Conservation (phyloP, 2,329 filamentous ascomycete species). For the Eutypa lata region DNA sequence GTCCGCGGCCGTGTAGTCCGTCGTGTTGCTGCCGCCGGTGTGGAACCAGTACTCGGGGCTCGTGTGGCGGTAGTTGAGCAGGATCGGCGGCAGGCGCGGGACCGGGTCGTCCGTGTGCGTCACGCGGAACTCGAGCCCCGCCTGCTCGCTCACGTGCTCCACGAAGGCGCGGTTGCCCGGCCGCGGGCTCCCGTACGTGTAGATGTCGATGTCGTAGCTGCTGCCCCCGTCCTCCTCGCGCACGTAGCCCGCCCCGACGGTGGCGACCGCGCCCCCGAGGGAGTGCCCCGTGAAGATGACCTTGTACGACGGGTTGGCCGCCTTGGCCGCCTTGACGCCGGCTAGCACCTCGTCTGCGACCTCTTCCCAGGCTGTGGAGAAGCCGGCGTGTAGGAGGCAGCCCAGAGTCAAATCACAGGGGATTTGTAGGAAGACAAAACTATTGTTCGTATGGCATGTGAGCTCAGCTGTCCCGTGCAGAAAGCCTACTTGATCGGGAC, state of each 20-base stretch:
- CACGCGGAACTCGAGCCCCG: constrained; percentile 56
- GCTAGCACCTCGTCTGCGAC: constrained; percentile 39
- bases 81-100: constrained; percentile 61
- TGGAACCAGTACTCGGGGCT: constrained; percentile 67
- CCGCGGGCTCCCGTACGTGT: constrained; percentile 66
- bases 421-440: constrained; percentile 37
- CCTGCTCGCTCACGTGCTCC: constrained; percentile 50
- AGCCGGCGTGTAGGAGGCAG: constrained; percentile 57
- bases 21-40: constrained; percentile 28
- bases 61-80: constrained; percentile 63
- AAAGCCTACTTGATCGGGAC: background rate
- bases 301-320: constrained; percentile 47
- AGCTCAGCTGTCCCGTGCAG: background rate
- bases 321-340: constrained; percentile 41
- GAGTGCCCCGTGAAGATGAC: constrained; percentile 65
- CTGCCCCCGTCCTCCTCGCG: constrained; percentile 35
- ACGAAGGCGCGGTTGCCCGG: constrained; percentile 57
- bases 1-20: constrained; percentile 35
- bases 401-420: constrained; percentile 35
- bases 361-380: constrained; percentile 57
- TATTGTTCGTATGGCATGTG: constrained; percentile 18
- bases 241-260: constrained; percentile 56
- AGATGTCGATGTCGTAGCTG: constrained; percentile 49
- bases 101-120: constrained; percentile 68
- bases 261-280: constrained; percentile 63